Base-by-base conservation (phyloP, 805 yeast genomes). In the Hanseniaspora lindneri region DNA sequence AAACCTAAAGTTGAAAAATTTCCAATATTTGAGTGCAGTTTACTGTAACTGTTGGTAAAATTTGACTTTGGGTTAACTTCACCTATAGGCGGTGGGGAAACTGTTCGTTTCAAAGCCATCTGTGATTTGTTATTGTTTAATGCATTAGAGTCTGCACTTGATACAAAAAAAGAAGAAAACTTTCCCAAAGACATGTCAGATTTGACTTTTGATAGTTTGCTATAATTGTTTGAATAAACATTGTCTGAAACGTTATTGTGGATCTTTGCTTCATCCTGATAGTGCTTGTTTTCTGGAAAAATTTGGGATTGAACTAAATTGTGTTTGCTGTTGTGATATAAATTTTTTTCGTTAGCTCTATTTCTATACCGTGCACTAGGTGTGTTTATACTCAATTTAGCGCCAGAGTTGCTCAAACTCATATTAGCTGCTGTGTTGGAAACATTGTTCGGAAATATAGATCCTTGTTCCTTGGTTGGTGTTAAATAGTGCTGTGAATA, bases 101-200 rank as follows among this genome's bases (percentile, higher is more conserved):
- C 9, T 11, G 39, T 37, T 39, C 50, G 28, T 40, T 40, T 47
- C 9, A 10, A 13, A 17, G 56, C 51, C 4, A 53, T 54, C 6
- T 52, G 19, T 8, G 32, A 25, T 4, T 28, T 29, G 25, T 23
- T 24, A 17, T 30, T 30, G 17, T 20, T 16, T 14, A 16, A 8
- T 27, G 8, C 21, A 19, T 25, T 17, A 14, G 8, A 13, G 6
- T 43, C 40, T 19, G 20, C 19, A 23, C 20, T 24, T 4, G 41
- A 24, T 5, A 8, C 7, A 25, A 37, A 37, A 20, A 35, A 35
- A 14, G 35, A n/a, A 11, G 47, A 21, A 4, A 30, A 24, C 19
- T 37, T 44, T 16, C 28, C 28, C 14, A 46, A 25, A 19, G 49
- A 39, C 27, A 28, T 27, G 9, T 46, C 49, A 24, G 44, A 46